phyloP scores from a whole-genome alignment of 352 stramenopile genomes.

The Globisporangium middletonii region DNA sequence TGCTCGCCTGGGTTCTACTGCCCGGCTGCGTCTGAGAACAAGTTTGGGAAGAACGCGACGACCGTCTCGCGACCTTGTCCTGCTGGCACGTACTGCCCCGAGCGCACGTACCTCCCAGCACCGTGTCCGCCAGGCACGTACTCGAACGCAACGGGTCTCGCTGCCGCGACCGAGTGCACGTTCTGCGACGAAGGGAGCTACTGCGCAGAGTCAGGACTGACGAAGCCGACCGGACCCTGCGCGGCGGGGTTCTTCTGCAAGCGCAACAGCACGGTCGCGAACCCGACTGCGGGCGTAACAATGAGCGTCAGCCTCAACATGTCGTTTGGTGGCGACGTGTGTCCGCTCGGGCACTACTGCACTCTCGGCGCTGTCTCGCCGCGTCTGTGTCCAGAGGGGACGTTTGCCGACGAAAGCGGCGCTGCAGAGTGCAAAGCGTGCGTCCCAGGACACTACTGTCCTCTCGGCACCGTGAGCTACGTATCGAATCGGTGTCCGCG shows the following conservation, averaged over 20 bases:
- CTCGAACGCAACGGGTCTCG: conserved; percentile 40
- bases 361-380: conserved; percentile 26
- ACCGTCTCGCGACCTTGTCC: conserved; percentile 52
- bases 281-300: conserved; percentile 24
- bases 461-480: conserved; percentile 35
- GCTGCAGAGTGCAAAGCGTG: conserved; percentile 26
- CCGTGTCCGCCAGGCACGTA: conserved; percentile 61
- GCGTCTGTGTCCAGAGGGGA: conserved; percentile 34
- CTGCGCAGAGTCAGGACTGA: conserved; percentile 29
- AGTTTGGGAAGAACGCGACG: conserved; percentile 28
- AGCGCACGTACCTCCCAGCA: conserved; percentile 55
- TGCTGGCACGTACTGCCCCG: conserved; percentile 64
- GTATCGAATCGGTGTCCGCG: conserved; percentile 48
- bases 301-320: conserved; percentile 1
- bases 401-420: conserved; percentile 24
- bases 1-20: conserved; percentile 64
- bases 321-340: conserved; percentile 30
- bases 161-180: conserved; percentile 37
- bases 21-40: conserved; percentile 27
- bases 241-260: conserved; percentile 43
- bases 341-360: conserved; percentile 49
- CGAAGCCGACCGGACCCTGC: conserved; percentile 31
- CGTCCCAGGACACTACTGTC: conserved; percentile 41
- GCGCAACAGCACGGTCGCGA: conserved; percentile 34
- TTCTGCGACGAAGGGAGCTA: conserved; percentile 53